Evolutionary conservation across 352 stramenopile species (phyloP).

Genomic region (Globisporangium mamillatum): DNA sequence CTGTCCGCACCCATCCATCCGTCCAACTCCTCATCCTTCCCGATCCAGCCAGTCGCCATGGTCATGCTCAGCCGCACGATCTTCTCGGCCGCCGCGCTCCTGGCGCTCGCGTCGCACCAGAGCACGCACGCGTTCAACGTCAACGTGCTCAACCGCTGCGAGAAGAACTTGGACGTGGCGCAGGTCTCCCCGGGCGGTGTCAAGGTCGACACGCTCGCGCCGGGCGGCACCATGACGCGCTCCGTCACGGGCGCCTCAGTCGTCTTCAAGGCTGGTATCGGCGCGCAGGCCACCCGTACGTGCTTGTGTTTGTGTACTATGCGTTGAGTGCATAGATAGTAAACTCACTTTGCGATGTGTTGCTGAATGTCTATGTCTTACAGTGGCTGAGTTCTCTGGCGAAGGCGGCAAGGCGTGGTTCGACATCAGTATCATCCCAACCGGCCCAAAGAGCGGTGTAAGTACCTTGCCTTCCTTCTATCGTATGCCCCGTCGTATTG

Average conservation of each 20-base stretch:
- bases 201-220: conserved; percentile 24
- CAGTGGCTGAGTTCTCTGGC: conserved; percentile 67
- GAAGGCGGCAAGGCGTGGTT: conserved; percentile 52
- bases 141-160: conserved; percentile 60
- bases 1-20: not conserved
- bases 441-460: conserved; percentile 56
- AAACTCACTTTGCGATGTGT: not conserved
- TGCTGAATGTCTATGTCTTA: not conserved
- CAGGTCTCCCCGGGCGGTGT: conserved; percentile 30
- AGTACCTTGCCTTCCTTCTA: conserved; percentile 18
- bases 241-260: conserved; percentile 28
- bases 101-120: conserved; percentile 5
- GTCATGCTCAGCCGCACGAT: conserved; percentile 10
- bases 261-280: conserved; percentile 49
- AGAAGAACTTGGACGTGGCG: conserved; percentile 41
- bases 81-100: conserved; percentile 6
- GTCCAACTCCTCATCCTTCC: not conserved
- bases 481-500: not conserved
- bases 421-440: conserved; percentile 80
- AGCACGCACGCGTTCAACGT: conserved; percentile 28
- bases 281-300: conserved; percentile 56
- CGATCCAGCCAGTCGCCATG: not conserved
- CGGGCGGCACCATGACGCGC: conserved; percentile 31
- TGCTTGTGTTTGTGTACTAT: conserved; percentile 1
- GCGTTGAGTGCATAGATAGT: too few species aligned